Percentiles rank a stretch among this genome's conserved stretches.
phyloP scores from a whole-genome alignment of 805 yeast species.

The Jamesozyma piceae region DNA sequence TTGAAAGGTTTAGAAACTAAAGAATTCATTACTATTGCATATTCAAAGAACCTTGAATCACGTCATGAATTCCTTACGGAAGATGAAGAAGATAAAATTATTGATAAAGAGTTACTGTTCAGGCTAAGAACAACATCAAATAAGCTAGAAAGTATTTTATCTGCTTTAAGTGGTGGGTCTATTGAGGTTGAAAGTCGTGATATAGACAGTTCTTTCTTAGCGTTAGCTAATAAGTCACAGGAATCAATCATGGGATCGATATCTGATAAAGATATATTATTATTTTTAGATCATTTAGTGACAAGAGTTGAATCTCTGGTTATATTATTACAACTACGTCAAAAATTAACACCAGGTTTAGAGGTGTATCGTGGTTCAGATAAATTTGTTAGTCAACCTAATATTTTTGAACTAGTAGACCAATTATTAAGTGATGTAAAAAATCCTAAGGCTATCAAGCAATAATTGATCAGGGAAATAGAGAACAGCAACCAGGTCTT shows the following conservation, averaged over 20 bases:
- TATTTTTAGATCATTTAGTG: conserved; percentile 53
- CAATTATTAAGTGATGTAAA: conserved; percentile 7
- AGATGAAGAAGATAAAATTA: conserved; percentile 23
- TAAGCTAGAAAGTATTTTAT: conserved; percentile 49
- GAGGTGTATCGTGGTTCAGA: conserved; percentile 11
- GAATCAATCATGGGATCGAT: conserved; percentile 15
- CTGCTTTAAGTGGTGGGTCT: conserved; percentile 40
- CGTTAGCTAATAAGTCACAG: conserved; percentile 19
- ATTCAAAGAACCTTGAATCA: conserved; percentile 54
- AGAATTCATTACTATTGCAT: conserved; percentile 70
- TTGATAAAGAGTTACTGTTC: conserved; percentile 36
- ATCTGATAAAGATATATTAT: conserved; percentile 38
- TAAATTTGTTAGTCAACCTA: conserved; percentile 5
- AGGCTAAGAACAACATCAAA: conserved; percentile 47
- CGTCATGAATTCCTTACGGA: conserved; percentile 42
- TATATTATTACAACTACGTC: conserved; percentile 37
- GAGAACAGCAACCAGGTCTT: too few species aligned
- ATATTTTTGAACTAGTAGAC: conserved; percentile 25
- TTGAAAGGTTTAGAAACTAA: conserved; percentile 92
- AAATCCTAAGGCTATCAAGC: neutral
- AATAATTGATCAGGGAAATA: too few species aligned
- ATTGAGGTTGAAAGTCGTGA: conserved; percentile 5
- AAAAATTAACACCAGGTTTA: conserved; percentile 21
- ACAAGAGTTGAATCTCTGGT: conserved; percentile 61
- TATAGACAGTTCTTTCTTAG: conserved; percentile 3